A percentile compares a stretch with the other conserved stretches of the same genome.
phyloP scores from a whole-genome alignment of 345 rosid genomes.

The Citrus mangshanensis region DNA sequence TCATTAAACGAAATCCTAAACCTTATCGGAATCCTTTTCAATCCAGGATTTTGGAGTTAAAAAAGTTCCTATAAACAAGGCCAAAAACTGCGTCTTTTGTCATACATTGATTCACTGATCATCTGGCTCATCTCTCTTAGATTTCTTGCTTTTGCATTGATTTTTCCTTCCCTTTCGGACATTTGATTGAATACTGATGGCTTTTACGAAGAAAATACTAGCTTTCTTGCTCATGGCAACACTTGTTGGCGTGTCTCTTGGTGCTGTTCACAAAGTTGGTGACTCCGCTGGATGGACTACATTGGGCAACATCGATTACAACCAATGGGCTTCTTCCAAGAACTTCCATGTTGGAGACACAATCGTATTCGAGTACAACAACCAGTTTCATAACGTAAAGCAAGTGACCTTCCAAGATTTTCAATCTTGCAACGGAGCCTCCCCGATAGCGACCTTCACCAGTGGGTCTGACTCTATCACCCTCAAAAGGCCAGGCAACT shows the following conservation, averaged over 20 bases:
- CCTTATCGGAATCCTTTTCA: too few species aligned
- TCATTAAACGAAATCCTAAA: too few species aligned
- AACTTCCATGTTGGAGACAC: conserved; percentile 6
- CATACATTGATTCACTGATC: too few species aligned
- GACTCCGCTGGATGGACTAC: not conserved
- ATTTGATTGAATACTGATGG: not conserved
- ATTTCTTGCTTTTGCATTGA: not conserved
- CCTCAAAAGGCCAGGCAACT: not conserved
- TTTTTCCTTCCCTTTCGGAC: not conserved
- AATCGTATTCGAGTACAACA: not conserved
- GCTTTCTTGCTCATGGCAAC: not conserved
- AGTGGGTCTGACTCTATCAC: not conserved
- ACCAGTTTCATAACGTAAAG: too few species aligned
- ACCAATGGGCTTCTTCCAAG: not conserved
- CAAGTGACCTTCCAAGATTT: too few species aligned
- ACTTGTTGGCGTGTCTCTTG: not conserved
- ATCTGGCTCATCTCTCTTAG: too few species aligned
- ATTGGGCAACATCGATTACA: not conserved
- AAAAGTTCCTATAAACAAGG: too few species aligned
- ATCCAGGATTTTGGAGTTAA: too few species aligned
- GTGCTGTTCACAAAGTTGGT: conserved; percentile 7
- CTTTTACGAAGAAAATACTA: not conserved
- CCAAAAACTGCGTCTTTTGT: too few species aligned
- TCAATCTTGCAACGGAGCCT: too few species aligned
- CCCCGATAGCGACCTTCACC: not conserved